These are phyloP conservation scores for Cercophora sp. DNA, from an alignment of 495 filamentous ascomycete genomes.

Conservation along the genomic window DNA sequence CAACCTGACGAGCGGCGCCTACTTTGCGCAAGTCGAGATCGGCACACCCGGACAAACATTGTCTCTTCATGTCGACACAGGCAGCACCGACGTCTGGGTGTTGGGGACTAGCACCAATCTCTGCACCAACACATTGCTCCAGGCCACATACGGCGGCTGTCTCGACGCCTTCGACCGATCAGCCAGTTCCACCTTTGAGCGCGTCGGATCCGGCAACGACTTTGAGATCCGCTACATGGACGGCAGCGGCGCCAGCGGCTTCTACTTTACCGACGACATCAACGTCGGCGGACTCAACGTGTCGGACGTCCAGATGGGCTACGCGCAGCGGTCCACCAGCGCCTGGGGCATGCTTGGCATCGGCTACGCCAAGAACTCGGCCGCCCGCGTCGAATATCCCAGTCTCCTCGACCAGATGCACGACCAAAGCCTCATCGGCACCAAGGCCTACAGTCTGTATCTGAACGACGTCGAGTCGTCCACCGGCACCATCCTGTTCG, in stretches of 20 bases:
- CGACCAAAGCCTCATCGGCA: conserved; percentile 60
- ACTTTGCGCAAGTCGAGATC: conserved; percentile 61
- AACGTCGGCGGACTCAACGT: conserved; percentile 58
- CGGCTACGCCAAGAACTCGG: conserved; percentile 74
- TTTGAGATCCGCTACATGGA: conserved; percentile 89
- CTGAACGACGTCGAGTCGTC: conserved; percentile 69
- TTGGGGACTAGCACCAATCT: conserved; percentile 33
- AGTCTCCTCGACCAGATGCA: conserved; percentile 73
- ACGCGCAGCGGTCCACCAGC: conserved; percentile 67
- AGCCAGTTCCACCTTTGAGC: conserved; percentile 61
- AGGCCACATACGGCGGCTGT: conserved; percentile 27
- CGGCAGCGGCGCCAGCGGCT: conserved; percentile 63
- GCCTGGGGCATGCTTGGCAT: conserved; percentile 78
- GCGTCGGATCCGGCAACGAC: conserved; percentile 51
- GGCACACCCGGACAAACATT: conserved; percentile 66
- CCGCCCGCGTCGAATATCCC: conserved; percentile 57
- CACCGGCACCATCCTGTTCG: conserved; percentile 79
- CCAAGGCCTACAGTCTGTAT: conserved; percentile 81
- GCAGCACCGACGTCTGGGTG: conserved; percentile 86
- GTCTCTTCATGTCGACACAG: conserved; percentile 69
- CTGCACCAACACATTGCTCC: conserved; percentile 25
- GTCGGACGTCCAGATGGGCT: conserved; percentile 68
- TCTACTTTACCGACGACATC: conserved; percentile 75
- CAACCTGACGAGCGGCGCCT: conserved; percentile 27
- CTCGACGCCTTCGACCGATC: conserved; percentile 41